Percentiles rank a stretch among this genome's conserved stretches.
phyloP scores from a whole-genome alignment of 106 monocot species.

The Platanthera guangdongensis region DNA sequence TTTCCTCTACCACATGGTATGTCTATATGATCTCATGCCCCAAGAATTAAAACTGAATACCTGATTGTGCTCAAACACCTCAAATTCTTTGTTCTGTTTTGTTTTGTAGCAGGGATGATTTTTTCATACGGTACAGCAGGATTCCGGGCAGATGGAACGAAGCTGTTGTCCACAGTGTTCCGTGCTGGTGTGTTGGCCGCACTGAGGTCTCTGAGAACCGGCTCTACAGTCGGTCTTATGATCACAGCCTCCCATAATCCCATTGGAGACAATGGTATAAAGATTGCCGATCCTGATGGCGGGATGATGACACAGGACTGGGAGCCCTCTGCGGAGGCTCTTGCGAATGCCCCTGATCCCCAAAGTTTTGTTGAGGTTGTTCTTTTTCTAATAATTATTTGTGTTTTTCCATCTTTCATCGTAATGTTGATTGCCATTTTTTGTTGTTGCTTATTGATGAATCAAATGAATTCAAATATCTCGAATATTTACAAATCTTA shows the following conservation, averaged over 20 bases:
- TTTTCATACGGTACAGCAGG: conserved; percentile 92
- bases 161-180: conserved; percentile 69
- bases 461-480: too few species aligned
- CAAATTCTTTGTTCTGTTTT: neutral
- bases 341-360: conserved; percentile 61
- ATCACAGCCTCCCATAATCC: conserved; percentile 94
- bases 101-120: conserved; percentile 25
- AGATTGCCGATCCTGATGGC: conserved; percentile 84
- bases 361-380: conserved; percentile 47
- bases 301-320: conserved; percentile 79
- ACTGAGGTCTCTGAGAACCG: conserved; percentile 64
- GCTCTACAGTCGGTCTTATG: conserved; percentile 51
- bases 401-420: neutral
- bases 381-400: neutral
- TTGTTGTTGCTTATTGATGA: too few species aligned
- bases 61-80: neutral
- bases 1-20: conserved; percentile 8
- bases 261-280: conserved; percentile 74
- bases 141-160: conserved; percentile 52
- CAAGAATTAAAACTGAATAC: neutral
- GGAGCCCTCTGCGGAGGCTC: conserved; percentile 88
- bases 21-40: neutral
- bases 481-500: too few species aligned
- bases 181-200: conserved; percentile 71
- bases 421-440: neutral